Base-by-base conservation (phyloP, 2,329 filamentous ascomycete species). In the Metarhizium sp. region DNA sequence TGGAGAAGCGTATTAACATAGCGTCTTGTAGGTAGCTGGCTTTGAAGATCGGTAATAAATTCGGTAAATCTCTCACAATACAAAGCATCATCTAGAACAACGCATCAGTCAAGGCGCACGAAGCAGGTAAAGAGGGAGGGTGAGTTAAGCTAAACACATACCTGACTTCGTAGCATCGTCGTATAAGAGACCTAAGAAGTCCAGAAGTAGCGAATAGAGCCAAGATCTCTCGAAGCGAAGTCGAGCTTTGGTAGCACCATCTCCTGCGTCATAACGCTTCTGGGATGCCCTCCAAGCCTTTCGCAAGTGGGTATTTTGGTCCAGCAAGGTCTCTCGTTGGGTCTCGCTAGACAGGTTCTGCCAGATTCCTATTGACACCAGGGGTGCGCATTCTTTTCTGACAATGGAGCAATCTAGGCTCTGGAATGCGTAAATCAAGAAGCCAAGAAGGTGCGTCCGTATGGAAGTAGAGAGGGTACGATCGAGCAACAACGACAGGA, bases 11-110 rank as follows among this genome's bases (percentile, higher is more conserved):
- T 85, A 69, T 96, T 96, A 67, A 95, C 89, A 68, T 97, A 97
- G 69, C 94, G 84, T 62, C 94, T 80, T 3, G 95, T 99, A 0
- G 94, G 94, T 50, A 97, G 76, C 69, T 99, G 94, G 64, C 92
- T 96, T 68, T 95, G 85, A 20, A 99, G 74, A 67, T 99, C 94
- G 8, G 88, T 86, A 50, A 99, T 76, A 52, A 99, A 86, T 70
- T 99, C 94, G 52, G 94, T 72, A 59, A 97, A 92, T n/a, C 92
- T 83, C 70, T 97, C 92, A 67, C 90, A 95, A 70, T 96, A 99
- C 14, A 58, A 29, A 32, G 29, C 45, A 47, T 51, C 11, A 11
- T 55, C 56, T 57, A 29, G 13, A 46, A 13, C 10, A 36, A 42
- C 4, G 34, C 20, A 45, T 51, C 30, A 45, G 20, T 20, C 42